Evolutionary conservation across 441 rosid species (phyloP).

Genomic region (Jatropha multifida): DNA sequence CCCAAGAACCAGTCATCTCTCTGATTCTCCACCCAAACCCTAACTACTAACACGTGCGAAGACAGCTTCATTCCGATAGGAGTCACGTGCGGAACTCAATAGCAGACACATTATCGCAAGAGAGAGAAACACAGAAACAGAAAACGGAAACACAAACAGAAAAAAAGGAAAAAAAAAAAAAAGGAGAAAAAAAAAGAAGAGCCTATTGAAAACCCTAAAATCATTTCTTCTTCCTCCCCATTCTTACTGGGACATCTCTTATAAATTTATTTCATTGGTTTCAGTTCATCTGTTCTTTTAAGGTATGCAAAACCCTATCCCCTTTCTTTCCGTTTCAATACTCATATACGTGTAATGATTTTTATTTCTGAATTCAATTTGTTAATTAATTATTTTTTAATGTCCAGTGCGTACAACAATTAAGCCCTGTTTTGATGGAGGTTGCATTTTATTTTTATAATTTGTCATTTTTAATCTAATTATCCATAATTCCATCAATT

Average conservation of each 20-base stretch:
- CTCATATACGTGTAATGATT: background rate
- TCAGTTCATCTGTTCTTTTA: background rate
- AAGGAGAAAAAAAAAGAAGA: background rate
- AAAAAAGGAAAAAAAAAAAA: background rate
- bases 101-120: constrained; percentile 24
- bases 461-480: background rate
- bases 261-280: background rate
- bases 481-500: background rate
- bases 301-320: constrained; percentile 19
- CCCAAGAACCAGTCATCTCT: background rate
- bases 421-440: background rate
- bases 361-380: constrained; percentile 1
- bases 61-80: constrained; percentile 23
- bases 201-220: constrained; percentile 27
- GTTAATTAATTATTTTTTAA: background rate
- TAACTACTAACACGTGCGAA: constrained; percentile 34
- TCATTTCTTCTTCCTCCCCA: background rate
- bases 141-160: constrained; percentile 14
- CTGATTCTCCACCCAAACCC: constrained; percentile 15
- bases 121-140: constrained; percentile 18
- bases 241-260: background rate
- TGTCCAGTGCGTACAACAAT: background rate
- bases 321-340: background rate
- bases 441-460: constrained; percentile 11
- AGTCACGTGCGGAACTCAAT: constrained; percentile 38